phyloP scores from a whole-genome alignment of 768 basidiomycete genomes.

The Collybiopsis confluens region DNA sequence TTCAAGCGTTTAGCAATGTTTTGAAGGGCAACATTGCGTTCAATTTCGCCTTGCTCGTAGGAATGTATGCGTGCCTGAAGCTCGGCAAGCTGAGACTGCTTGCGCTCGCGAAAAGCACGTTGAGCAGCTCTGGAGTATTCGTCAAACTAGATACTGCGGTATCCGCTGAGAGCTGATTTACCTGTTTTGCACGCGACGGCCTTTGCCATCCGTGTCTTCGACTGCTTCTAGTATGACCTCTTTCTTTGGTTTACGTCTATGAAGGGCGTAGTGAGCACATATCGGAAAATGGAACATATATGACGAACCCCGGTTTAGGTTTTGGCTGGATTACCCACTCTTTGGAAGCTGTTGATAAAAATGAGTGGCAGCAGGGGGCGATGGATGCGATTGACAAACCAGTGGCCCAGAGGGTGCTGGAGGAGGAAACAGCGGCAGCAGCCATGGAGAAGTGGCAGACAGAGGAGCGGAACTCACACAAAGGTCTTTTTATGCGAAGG shows the following conservation, averaged over 20 bases:
- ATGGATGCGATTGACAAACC: conserved; percentile 35
- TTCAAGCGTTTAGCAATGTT: conserved; percentile 79
- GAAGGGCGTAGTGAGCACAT: background rate
- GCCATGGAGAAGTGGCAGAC: conserved; percentile 14
- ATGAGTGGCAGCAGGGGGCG: background rate
- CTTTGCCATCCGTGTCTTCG: conserved; percentile 46
- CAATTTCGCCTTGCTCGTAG: conserved; percentile 89
- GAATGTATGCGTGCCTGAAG: conserved; percentile 80
- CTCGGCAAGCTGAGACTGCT: conserved; percentile 83
- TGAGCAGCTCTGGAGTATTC: conserved; percentile 64
- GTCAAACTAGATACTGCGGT: conserved; percentile 8
- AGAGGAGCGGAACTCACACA: conserved; percentile 15
- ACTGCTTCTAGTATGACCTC: conserved; percentile 31
- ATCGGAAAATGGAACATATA: background rate
- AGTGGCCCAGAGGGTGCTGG: conserved; percentile 71
- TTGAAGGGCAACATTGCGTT: conserved; percentile 82
- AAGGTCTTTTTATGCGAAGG: conserved; percentile 15
- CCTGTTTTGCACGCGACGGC: conserved; percentile 78
- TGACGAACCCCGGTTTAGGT: conserved; percentile 63
- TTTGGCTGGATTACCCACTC: conserved; percentile 87
- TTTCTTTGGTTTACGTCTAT: conserved; percentile 72
- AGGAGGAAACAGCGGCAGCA: conserved; percentile 35
- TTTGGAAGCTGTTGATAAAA: conserved; percentile 57
- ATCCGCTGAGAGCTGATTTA: conserved; percentile 14
- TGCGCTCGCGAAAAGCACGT: conserved; percentile 85